A percentile compares a stretch with the other conserved stretches of the same genome.
Conservation (phyloP, 2,329 filamentous ascomycete genomes). For the Aspergillus tamarii region DNA sequence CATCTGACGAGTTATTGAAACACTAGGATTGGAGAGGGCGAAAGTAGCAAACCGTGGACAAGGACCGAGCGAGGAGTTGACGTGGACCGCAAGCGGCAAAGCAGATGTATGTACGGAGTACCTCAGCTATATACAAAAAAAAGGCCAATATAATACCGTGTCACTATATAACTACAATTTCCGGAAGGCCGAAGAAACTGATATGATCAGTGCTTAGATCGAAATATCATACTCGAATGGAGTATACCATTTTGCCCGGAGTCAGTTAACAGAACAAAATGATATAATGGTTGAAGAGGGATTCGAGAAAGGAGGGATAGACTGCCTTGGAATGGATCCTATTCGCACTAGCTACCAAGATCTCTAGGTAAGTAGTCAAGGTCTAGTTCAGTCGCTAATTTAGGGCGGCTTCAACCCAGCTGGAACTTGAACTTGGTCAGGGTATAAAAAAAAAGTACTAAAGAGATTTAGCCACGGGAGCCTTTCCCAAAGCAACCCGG, state of each 20-base stretch:
- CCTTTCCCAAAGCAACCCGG: background rate
- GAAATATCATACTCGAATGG: background rate
- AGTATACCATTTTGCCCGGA: background rate
- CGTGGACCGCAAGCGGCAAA: constrained; percentile 1
- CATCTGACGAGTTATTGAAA: background rate
- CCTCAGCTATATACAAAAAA: too few relatives aligned
- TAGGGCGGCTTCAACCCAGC: background rate
- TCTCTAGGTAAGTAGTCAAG: background rate
- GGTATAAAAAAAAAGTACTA: background rate
- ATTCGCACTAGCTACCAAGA: background rate
- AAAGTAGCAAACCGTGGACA: background rate
- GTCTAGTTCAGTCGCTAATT: background rate
- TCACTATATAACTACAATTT: background rate
- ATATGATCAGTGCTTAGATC: too few relatives aligned
- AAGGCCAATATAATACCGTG: too few relatives aligned
- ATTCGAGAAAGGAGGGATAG: background rate
- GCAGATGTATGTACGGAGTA: too few relatives aligned
- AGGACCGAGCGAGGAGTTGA: constrained; percentile 4
- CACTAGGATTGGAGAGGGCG: background rate
- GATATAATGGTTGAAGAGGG: background rate
- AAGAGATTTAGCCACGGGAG: constrained; percentile 5
- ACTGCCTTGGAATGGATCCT: background rate
- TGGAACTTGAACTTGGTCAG: background rate
- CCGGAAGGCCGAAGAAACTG: background rate
- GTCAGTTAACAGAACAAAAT: background rate